Conservation (phyloP, 148 eudicot species). For the Vaccinium vitisidaea region DNA sequence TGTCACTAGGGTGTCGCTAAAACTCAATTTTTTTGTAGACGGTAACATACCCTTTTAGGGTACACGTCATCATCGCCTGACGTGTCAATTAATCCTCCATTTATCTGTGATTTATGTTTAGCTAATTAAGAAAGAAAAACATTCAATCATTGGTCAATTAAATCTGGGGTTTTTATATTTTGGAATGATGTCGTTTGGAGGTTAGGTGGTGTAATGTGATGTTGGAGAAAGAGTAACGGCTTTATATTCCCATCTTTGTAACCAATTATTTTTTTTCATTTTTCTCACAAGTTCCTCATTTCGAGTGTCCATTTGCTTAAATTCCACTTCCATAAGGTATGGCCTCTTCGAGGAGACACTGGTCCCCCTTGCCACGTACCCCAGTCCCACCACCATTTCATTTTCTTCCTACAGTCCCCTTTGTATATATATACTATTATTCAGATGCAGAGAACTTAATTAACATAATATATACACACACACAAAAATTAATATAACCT, state of each 20-base stretch:
- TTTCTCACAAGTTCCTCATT: neutral
- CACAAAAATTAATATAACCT: too few relatives aligned
- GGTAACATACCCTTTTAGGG: conserved; percentile 7
- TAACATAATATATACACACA: too few relatives aligned
- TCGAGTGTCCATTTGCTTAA: conserved; percentile 8
- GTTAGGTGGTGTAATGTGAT: neutral
- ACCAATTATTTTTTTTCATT: conserved; percentile 28
- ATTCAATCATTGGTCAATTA: conserved; percentile 6
- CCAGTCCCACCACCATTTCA: neutral
- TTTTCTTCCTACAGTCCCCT: too few relatives aligned
- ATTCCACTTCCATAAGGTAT: conserved; percentile 38
- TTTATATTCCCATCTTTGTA: conserved; percentile 22
- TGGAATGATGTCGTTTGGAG: neutral
- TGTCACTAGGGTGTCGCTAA: too few relatives aligned
- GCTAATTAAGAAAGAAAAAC: neutral
- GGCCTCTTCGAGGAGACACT: conserved; percentile 1
- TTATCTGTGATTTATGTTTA: neutral
- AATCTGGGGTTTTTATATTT: neutral
- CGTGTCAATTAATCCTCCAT: neutral
- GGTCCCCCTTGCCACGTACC: neutral
- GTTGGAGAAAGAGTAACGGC: conserved; percentile 52
- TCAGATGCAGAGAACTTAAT: too few relatives aligned
- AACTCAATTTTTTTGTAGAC: neutral
- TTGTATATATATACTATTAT: too few relatives aligned
- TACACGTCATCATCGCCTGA: neutral